Evolutionary conservation across 2,329 filamentous ascomycete genomes (phyloP).

Genomic region (Colletotrichum tropicale): DNA sequence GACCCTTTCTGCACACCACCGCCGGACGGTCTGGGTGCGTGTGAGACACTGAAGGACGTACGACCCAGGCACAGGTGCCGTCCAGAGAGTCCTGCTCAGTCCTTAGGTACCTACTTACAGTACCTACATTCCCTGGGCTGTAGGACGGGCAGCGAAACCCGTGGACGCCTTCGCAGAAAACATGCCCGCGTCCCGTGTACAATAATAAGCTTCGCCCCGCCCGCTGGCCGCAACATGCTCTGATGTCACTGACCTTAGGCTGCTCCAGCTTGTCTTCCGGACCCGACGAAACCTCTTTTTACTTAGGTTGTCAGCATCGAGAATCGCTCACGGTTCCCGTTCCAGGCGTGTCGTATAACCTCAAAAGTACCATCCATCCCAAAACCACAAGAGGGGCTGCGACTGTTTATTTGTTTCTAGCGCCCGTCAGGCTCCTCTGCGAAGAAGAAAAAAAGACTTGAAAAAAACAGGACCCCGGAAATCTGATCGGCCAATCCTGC

Average conservation of each 20-base stretch:
- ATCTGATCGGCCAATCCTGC: conserved; percentile 16
- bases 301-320: neutral
- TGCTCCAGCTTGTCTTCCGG: neutral
- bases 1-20: neutral
- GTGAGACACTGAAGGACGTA: neutral
- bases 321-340: neutral
- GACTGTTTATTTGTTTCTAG: conserved; percentile 1
- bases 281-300: neutral
- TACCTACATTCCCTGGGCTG: neutral
- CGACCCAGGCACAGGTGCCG: neutral
- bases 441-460: neutral
- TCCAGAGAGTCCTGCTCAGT: neutral
- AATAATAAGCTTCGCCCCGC: conserved; percentile 19
- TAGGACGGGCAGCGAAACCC: neutral
- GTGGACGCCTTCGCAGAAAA: neutral
- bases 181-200: conserved; percentile 6
- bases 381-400: neutral
- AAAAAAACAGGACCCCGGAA: conserved; percentile 17
- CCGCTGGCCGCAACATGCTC: conserved; percentile 7
- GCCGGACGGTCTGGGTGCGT: neutral
- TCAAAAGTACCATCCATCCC: neutral
- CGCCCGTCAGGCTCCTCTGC: neutral
- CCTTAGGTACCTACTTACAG: neutral
- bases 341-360: neutral
- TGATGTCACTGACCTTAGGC: conserved; percentile 17